Evolutionary conservation across 257 asterid species (phyloP), one percentile per base, ranked within the genome.

Genomic region (Echites panduratus): DNA sequence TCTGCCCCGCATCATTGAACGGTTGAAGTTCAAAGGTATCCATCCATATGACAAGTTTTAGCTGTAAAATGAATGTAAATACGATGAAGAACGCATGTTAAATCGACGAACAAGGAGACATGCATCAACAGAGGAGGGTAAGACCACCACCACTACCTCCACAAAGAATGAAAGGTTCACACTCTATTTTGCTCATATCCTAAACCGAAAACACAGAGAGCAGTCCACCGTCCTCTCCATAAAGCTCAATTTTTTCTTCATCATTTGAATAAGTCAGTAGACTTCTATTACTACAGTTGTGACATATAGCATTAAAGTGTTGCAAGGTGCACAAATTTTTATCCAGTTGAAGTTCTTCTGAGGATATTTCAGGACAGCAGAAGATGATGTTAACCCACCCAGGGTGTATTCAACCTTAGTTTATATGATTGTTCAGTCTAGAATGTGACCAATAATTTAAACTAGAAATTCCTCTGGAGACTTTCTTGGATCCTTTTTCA

Each of bases 361-460:
- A 26, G 17, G 49, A 70, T 53, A 27, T 20, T 67, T 50, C 47
- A 45, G 57, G 57, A 62, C 29, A 43, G n/a, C 13, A 22, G 76
- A 72, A 68, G 67, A 54, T 19, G 67, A 54, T 19, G 56, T 44
- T 54, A 43, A 56, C 65, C 66, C 20, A 56, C 65, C 66, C 20
- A 68, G 67, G 41, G 68, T 49, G 61, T 71, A 77, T 63, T 59
- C 53, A 56, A 73, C 49, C 69, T 57, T 79, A n/a, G 79, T 67
- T 66, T 58, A 74, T 62, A 62, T 61, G 73, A 68, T 47, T 72
- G 65, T 75, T 86, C 73, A 70, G 50, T 68, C 69, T 49, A 66
- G 75, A 81, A 66, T 79, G 71, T 50, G 52, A 74, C 66, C 57
- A 68, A 76, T 73, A 70, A 75, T 67, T 81, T 63, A 67, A 62